Evolutionary conservation across 2,329 filamentous ascomycete species (phyloP).

Genomic region (Aureobasidium sp.): DNA sequence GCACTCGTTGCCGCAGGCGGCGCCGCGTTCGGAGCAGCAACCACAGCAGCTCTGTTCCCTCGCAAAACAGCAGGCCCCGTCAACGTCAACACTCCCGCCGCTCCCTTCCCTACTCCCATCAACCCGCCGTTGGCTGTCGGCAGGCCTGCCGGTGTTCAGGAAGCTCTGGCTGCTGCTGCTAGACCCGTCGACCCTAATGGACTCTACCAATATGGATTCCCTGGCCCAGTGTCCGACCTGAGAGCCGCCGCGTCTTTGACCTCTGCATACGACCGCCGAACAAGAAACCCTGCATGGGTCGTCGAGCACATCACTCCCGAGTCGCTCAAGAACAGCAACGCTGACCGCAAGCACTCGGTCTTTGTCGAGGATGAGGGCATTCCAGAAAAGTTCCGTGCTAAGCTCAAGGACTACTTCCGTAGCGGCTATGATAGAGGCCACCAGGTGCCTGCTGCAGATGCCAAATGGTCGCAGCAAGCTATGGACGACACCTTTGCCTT

Average conservation of each 20-base stretch:
- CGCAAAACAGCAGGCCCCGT: conserved; percentile 24
- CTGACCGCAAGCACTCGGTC: conserved; percentile 73
- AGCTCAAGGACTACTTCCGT: conserved; percentile 88
- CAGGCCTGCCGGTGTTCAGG: conserved; percentile 18
- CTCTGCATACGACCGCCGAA: conserved; percentile 83
- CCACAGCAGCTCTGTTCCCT: conserved; percentile 41
- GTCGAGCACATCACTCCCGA: conserved; percentile 89
- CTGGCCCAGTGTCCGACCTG: conserved; percentile 80
- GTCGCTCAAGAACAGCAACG: conserved; percentile 67
- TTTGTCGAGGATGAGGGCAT: conserved; percentile 78
- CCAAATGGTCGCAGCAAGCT: conserved; percentile 86
- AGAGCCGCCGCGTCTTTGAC: conserved; percentile 69
- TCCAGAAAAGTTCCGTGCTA: conserved; percentile 80
- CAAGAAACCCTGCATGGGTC: conserved; percentile 86
- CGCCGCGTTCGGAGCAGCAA: conserved; percentile 43
- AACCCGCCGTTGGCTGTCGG: conserved; percentile 19
- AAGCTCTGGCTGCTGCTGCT: conserved; percentile 20
- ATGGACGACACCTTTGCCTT: conserved; percentile 95
- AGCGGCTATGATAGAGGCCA: conserved; percentile 94
- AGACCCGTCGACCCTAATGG: conserved; percentile 43
- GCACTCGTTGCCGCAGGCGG: conserved; percentile 43
- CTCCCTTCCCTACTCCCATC: conserved; percentile 24
- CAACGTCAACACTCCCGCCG: conserved; percentile 24
- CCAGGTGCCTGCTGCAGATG: conserved; percentile 93
- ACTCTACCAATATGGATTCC: conserved; percentile 63